These are phyloP conservation scores for Trichoderma hamatum DNA, from an alignment of 2,329 filamentous ascomycete genomes.

Conservation along the genomic window DNA sequence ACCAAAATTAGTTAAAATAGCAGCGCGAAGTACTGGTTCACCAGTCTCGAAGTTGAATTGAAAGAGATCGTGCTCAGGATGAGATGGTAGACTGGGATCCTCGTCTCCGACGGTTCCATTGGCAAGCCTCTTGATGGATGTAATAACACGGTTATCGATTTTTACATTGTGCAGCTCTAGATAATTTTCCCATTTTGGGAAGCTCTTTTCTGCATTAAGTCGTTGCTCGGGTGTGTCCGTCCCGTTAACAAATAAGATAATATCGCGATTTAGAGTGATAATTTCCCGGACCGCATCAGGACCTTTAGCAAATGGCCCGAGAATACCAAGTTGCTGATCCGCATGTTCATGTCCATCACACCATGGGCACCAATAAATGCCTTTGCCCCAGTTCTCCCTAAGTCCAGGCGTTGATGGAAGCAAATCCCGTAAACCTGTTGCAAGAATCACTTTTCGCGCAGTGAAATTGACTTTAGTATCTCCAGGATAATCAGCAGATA, in stretches of 20 bases:
- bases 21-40: slow-evolving; percentile 48
- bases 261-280: slow-evolving; percentile 56
- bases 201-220: slow-evolving; percentile 42
- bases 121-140: slow-evolving; percentile 50
- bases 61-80: slow-evolving; percentile 58
- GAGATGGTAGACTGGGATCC: slow-evolving; percentile 48
- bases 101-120: slow-evolving; percentile 42
- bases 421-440: slow-evolving; percentile 59
- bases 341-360: slow-evolving; percentile 66
- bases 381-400: slow-evolving; percentile 58
- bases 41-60: slow-evolving; percentile 55
- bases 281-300: slow-evolving; percentile 54
- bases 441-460: slow-evolving; percentile 59
- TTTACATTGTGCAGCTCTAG: slow-evolving; percentile 54
- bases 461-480: slow-evolving; percentile 41
- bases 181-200: slow-evolving; percentile 53
- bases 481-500: slow-evolving; percentile 36
- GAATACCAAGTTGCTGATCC: slow-evolving; percentile 59
- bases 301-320: slow-evolving; percentile 50
- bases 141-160: slow-evolving; percentile 60
- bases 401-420: slow-evolving; percentile 60
- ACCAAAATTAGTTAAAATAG: slow-evolving; percentile 55
- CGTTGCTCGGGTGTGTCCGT: slow-evolving; percentile 53
- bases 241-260: slow-evolving; percentile 63
- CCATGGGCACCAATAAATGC: slow-evolving; percentile 67